These are phyloP conservation scores for Phytophthora pinifolia DNA, from an alignment of 352 stramenopile species.

Conservation along the genomic window DNA sequence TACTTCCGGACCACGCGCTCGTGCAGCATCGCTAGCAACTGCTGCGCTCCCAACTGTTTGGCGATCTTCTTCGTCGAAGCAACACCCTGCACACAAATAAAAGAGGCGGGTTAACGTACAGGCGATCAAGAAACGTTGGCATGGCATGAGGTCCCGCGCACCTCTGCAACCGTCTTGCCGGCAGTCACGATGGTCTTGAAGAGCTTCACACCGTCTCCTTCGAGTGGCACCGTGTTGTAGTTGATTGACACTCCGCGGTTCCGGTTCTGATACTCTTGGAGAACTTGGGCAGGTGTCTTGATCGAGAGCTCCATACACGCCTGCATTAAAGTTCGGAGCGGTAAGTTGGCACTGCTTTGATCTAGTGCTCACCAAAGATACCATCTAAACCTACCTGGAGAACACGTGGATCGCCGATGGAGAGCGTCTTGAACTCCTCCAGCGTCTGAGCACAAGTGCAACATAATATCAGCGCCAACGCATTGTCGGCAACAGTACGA, in stretches of 20 bases:
- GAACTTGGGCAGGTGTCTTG: slow-evolving; percentile 83
- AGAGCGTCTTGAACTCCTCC: slow-evolving; percentile 69
- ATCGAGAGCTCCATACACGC: slow-evolving; percentile 75
- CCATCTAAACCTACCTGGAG: slow-evolving; percentile 43
- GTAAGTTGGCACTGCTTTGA: slow-evolving; percentile 4
- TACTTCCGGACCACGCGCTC: slow-evolving; percentile 52
- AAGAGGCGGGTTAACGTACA: slow-evolving; percentile 10
- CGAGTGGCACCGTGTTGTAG: slow-evolving; percentile 69
- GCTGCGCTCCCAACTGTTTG: slow-evolving; percentile 78
- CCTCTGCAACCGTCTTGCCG: slow-evolving; percentile 67
- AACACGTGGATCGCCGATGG: slow-evolving; percentile 61
- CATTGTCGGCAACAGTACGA: neutral
- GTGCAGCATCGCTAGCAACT: slow-evolving; percentile 67
- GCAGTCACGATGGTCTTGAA: slow-evolving; percentile 85
- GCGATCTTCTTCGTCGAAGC: slow-evolving; percentile 81
- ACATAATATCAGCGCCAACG: neutral
- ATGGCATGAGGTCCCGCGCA: slow-evolving; percentile 15
- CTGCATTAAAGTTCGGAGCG: slow-evolving; percentile 23
- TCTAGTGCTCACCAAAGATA: slow-evolving; percentile 9
- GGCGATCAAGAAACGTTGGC: slow-evolving; percentile 2
- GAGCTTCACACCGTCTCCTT: slow-evolving; percentile 55
- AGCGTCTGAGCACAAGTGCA: slow-evolving; percentile 33
- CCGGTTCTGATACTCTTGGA: slow-evolving; percentile 85
- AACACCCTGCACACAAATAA: slow-evolving; percentile 39
- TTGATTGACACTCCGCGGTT: slow-evolving; percentile 80